phyloP scores from a whole-genome alignment of 2,329 filamentous ascomycete species.

The Fusarium verticillioides region DNA sequence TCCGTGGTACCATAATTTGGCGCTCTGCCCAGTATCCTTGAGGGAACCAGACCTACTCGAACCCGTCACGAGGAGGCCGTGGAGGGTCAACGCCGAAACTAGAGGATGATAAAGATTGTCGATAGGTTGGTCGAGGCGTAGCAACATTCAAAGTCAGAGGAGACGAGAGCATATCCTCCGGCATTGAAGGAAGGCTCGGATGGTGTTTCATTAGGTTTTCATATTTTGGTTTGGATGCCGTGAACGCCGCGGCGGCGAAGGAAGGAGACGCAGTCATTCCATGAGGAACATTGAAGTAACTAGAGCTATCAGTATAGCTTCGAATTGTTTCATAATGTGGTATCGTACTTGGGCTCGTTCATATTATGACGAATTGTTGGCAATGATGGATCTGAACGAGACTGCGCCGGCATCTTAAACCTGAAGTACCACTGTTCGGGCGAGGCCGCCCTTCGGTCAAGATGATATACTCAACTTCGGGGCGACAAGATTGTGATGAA shows the following conservation, averaged over 20 bases:
- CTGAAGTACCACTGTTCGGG: background rate
- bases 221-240: constrained; percentile 13
- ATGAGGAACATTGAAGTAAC: constrained; percentile 49
- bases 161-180: constrained; percentile 11
- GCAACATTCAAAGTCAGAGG: background rate
- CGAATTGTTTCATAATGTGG: rapidly evolving
- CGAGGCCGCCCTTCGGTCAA: background rate
- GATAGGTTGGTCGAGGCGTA: constrained; percentile 1
- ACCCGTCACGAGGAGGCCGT: constrained; percentile 63
- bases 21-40: constrained; percentile 72
- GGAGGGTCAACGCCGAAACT: constrained; percentile 61
- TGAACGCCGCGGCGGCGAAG: constrained; percentile 17
- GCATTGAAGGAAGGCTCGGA: constrained; percentile 29
- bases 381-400: constrained; percentile 27
- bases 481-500: background rate
- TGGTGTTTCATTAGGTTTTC: constrained; percentile 28
- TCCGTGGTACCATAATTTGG: constrained; percentile 45
- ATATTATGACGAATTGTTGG: constrained; percentile 6
- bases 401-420: constrained; percentile 33
- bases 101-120: constrained; percentile 11
- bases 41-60: constrained; percentile 73
- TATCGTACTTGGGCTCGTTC: constrained; percentile 42
- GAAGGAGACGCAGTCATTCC: constrained; percentile 25
- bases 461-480: background rate
- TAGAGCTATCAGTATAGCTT: constrained; percentile 19